Evolutionary conservation across 2,329 filamentous ascomycete species (phyloP).

Genomic region (Penicillium sp.): DNA sequence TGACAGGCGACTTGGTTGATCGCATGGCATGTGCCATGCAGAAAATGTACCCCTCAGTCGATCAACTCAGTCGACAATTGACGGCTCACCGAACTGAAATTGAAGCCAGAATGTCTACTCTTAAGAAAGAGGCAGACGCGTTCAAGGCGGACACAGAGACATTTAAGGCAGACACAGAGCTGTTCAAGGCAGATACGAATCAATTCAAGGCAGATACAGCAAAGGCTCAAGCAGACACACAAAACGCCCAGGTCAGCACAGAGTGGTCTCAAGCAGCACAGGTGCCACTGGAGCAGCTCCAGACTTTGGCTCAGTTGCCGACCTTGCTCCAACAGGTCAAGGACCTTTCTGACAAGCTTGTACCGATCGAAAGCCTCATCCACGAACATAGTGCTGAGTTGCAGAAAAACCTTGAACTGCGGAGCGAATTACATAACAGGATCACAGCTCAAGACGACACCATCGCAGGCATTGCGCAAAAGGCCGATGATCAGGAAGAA

Average conservation of each 20-base stretch:
- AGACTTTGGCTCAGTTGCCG: neutral
- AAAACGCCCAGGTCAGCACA: neutral
- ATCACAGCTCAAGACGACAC: neutral
- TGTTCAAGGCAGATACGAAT: neutral
- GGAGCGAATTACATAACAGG: neutral
- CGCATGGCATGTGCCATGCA: conserved; percentile 35
- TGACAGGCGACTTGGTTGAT: conserved; percentile 37
- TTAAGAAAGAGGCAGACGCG: neutral
- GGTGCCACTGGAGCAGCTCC: neutral
- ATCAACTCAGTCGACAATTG: neutral
- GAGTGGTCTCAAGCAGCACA: neutral
- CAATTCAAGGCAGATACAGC: neutral
- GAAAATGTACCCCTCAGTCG: conserved; percentile 35
- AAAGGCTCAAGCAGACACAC: neutral
- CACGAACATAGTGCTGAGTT: neutral
- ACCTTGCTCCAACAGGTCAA: neutral
- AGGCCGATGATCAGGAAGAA: neutral
- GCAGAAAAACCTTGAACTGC: neutral
- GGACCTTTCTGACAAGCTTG: neutral
- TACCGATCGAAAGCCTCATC: neutral
- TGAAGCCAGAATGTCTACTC: neutral
- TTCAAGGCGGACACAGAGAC: neutral
- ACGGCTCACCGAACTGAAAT: neutral
- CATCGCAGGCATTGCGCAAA: neutral
- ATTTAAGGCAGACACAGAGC: neutral